Percentiles rank a stretch among this genome's conserved stretches.
Evolutionary conservation across 2,329 filamentous ascomycete species (phyloP).

Genomic region (Scedosporium minutisporum): DNA sequence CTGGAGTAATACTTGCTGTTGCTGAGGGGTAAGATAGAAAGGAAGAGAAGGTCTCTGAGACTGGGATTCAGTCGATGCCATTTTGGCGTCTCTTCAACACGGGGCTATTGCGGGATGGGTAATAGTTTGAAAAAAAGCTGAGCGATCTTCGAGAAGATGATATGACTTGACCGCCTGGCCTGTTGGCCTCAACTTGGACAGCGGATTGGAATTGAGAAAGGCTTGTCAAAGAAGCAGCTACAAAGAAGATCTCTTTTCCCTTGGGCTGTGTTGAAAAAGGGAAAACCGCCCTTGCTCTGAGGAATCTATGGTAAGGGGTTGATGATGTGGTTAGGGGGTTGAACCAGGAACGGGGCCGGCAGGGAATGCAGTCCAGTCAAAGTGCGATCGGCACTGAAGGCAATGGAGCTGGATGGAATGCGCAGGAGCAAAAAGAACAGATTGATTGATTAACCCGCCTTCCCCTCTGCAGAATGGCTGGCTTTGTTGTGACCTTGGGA

Average conservation of each 20-base stretch:
- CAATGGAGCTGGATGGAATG: not conserved
- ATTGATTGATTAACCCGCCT: not conserved
- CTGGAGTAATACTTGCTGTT: slow-evolving; percentile 66
- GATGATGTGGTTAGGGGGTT: too few relatives aligned
- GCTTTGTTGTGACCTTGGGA: not conserved
- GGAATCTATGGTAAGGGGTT: too few relatives aligned
- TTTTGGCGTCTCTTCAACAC: slow-evolving; percentile 19
- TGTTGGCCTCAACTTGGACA: not conserved
- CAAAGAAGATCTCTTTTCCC: not conserved
- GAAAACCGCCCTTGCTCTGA: not conserved
- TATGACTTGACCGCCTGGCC: not conserved
- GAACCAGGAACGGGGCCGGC: not conserved
- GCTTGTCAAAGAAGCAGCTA: not conserved
- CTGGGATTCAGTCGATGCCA: slow-evolving; percentile 40
- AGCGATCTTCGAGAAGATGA: slow-evolving; percentile 1
- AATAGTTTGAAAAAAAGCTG: slow-evolving; percentile 3
- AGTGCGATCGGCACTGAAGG: not conserved
- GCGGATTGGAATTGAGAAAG: not conserved
- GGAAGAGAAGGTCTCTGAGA: slow-evolving; percentile 31
- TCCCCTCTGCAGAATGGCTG: not conserved
- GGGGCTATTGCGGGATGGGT: slow-evolving; percentile 4
- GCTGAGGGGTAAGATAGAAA: slow-evolving; percentile 64
- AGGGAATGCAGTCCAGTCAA: not conserved
- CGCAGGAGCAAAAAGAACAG: not conserved
- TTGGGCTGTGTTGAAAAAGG: not conserved